Evolutionary conservation across 495 filamentous ascomycete species (phyloP), one percentile per base, ranked within the genome.

Genomic region (Pyrenula aspistea): DNA sequence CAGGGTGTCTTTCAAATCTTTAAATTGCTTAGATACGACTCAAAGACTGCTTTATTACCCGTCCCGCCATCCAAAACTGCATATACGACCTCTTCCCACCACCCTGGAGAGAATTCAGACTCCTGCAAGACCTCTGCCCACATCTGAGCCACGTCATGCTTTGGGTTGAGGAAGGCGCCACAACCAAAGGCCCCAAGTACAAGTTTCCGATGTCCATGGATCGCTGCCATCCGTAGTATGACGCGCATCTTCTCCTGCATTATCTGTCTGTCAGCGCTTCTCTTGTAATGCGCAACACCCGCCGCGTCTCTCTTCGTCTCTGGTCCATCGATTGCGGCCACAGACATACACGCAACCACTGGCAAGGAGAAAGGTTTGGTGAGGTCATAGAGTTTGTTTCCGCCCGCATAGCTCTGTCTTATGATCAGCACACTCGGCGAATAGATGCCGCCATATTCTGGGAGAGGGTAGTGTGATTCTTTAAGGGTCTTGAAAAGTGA

Each of bases 171-270:
- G 66, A 84, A 86, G 2, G 73, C 80, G 1, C 83, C 84, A 57
- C 85, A 88, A 1, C 86, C 86, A 66, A 87, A 69, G 0, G 84
- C 84, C 0, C 85, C 84, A 1, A 87, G 72, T 12, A 87, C 77
- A 12, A 87, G 60, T 62, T 71, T 69, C 12, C 72, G 67, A 61
- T 84, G 81, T 10, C 69, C 71, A 22, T 76, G 71, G 2, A 60
- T 55, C 10, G 70, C 82, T 19, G 80, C 77, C 20, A 84, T 67
- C 2, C 82, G 73, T 22, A 87, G 69, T 22, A 74, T 70, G 48
- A 79, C 53, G 23, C 82, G 68, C 67, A 87, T 84, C 63, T 86
- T 87, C 12, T 68, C 65, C 57, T 76, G 69, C 62, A 76, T 83
- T 10, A 74, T 53, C 0, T 79, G 73, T 21, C 75, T 67, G 58